Percentiles rank a stretch among this genome's conserved stretches.
These are phyloP conservation scores for Mycena rebaudengoi DNA, from an alignment of 768 basidiomycete genomes.

Conservation along the genomic window DNA sequence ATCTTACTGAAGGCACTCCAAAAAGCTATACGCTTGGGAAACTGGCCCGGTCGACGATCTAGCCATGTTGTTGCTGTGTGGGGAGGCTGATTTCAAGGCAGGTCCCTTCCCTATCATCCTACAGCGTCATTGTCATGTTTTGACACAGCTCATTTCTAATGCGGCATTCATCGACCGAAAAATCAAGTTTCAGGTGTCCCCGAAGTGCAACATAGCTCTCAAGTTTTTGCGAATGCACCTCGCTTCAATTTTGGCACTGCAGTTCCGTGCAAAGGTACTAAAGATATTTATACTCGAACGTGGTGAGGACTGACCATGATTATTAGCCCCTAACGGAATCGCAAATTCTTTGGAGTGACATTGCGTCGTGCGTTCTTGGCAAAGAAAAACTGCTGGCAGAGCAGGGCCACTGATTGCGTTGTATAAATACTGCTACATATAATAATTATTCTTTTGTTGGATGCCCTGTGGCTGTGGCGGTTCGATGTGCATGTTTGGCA, in stretches of 20 bases:
- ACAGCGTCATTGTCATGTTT: not conserved
- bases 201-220: constrained; percentile 81
- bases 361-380: constrained; percentile 70
- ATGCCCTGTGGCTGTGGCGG: no score
- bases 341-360: constrained; percentile 77
- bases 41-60: constrained; percentile 89
- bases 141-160: constrained; percentile 79
- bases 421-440: no score
- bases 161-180: constrained; percentile 86
- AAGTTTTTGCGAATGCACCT: constrained; percentile 80
- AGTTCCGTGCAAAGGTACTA: constrained; percentile 61
- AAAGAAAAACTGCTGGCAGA: constrained; percentile 53
- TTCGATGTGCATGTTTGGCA: constrained; percentile 10
- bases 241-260: constrained; percentile 62
- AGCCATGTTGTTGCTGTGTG: constrained; percentile 84
- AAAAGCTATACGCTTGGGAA: constrained; percentile 93
- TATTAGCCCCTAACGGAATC: constrained; percentile 56
- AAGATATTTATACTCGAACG: not conserved
- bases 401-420: no score
- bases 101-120: not conserved
- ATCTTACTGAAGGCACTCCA: constrained; percentile 80
- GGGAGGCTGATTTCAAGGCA: constrained; percentile 89
- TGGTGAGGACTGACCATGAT: not conserved
- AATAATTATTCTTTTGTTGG: constrained; percentile 17
- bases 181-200: constrained; percentile 72